Percentiles rank a stretch among this genome's conserved stretches.
phyloP scores from a whole-genome alignment of 257 asterid species.

The Ophiorrhiza pumila region DNA sequence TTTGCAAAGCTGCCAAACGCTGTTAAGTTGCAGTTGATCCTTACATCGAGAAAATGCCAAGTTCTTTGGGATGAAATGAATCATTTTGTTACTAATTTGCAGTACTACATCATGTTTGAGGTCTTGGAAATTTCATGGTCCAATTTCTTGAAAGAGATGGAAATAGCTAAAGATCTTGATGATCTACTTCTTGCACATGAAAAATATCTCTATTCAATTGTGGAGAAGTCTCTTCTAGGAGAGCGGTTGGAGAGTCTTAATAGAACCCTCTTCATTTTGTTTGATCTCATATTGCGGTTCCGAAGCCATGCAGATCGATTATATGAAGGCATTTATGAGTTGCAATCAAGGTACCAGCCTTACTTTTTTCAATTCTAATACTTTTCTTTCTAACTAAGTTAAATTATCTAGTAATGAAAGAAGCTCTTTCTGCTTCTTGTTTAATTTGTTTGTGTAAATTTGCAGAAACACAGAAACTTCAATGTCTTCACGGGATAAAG shows the following conservation, averaged over 20 bases:
- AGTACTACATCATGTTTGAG: conserved; percentile 96
- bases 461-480: conserved; percentile 60
- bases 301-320: conserved; percentile 89
- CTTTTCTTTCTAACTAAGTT: conserved; percentile 12
- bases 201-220: conserved; percentile 73
- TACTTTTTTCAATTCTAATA: conserved; percentile 13
- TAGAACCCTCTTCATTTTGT: conserved; percentile 63
- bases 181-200: conserved; percentile 90
- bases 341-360: conserved; percentile 75
- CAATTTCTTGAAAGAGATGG: conserved; percentile 81
- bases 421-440: not conserved
- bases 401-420: conserved; percentile 3
- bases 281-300: conserved; percentile 83
- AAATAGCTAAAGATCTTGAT: conserved; percentile 87
- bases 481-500: conserved; percentile 42
- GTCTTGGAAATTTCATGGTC: conserved; percentile 97
- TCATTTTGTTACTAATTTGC: conserved; percentile 93
- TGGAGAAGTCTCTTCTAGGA: conserved; percentile 97
- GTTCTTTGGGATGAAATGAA: conserved; percentile 99
- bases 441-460: conserved; percentile 17
- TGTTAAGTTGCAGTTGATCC: conserved; percentile 71
- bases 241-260: conserved; percentile 77
- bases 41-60: conserved; percentile 92
- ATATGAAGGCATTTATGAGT: conserved; percentile 86
- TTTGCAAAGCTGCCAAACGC: conserved; percentile 66